Evolutionary conservation across 352 stramenopile species (phyloP), one percentile per base, ranked within the genome.

Genomic region (Globisporangium mamillatum): DNA sequence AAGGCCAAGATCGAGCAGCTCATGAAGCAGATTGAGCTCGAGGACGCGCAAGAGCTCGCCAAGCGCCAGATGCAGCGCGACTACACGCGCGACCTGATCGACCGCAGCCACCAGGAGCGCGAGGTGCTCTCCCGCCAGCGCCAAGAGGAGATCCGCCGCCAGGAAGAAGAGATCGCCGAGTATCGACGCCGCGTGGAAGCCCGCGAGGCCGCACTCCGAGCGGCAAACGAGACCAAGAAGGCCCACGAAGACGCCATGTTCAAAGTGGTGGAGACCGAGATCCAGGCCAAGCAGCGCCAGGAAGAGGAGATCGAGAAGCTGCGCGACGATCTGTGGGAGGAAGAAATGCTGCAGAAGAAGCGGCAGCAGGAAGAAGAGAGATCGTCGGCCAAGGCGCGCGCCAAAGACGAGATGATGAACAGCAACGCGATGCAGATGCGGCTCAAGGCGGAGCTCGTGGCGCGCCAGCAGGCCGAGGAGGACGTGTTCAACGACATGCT

Each of bases 291-390:
- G 72, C 82, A 75, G 63, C 76, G 89, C 52, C 78, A 90, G 32
- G 91, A 96, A n/a, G 79, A 97, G 67, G 91, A 98, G 70, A 91
- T 96, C 74, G 83, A 95, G 67, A 76, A 69, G 22, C 76, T 97
- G 25, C 90, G 92, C 34, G 88, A 97, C 72, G 82, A 97, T 64
- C 76, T 98, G n/a, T 98, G 92, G 92, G 91, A 97, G 64, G 91
- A 98, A 69, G 93, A 98, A 66, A 71, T 96, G 46, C 77, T 89
- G 34, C 78, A 89, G 64, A 89, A 89, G 74, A 91, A 90, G 41
- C 68, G 67, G 27, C 79, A 82, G 29, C 81, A 94, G 64, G 90
- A 97, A 73, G 77, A 89, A 58, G 78, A 88, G 46, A 87, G 92
- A 63, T 67, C 87, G 1, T 68, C 56, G 6, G 81, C 76, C 60